phyloP scores from a whole-genome alignment of 768 basidiomycete species.

The Termitomyces sp. region DNA sequence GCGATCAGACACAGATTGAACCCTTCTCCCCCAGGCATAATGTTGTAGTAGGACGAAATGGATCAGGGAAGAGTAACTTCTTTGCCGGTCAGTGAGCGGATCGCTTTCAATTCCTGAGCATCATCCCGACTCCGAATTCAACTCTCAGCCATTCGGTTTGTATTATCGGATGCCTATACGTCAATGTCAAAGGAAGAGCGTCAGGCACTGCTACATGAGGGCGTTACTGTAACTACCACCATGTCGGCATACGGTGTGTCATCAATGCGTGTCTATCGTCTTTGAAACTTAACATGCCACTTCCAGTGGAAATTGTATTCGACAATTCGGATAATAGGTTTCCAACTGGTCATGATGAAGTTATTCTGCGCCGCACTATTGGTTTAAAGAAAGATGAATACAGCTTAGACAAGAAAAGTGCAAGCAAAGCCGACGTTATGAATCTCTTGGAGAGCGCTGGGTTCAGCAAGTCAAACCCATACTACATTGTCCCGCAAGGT shows the following conservation, averaged over 20 bases:
- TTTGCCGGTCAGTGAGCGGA: slow-evolving; percentile 68
- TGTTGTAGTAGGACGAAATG: slow-evolving; percentile 96
- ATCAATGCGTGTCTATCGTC: background rate
- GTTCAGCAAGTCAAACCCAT: slow-evolving; percentile 97
- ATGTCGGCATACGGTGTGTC: slow-evolving; percentile 82
- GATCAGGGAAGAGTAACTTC: slow-evolving; percentile 98
- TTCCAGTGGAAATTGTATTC: slow-evolving; percentile 83
- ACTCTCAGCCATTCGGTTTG: slow-evolving; percentile 84
- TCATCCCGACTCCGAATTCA: background rate
- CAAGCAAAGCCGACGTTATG: slow-evolving; percentile 96
- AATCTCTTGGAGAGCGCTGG: slow-evolving; percentile 94
- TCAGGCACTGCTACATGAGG: slow-evolving; percentile 90
- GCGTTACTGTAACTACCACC: slow-evolving; percentile 80
- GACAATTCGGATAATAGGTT: slow-evolving; percentile 94
- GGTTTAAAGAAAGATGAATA: slow-evolving; percentile 99
- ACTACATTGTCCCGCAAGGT: slow-evolving; percentile 98
- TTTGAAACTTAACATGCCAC: background rate
- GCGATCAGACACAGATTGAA: slow-evolving; percentile 88
- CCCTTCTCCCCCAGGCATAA: slow-evolving; percentile 93
- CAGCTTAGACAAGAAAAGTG: slow-evolving; percentile 91
- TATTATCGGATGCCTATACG: slow-evolving; percentile 95
- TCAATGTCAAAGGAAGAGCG: slow-evolving; percentile 93
- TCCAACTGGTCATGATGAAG: slow-evolving; percentile 84
- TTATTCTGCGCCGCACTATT: slow-evolving; percentile 88
- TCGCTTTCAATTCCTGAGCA: background rate